phyloP scores from a whole-genome alignment of 352 stramenopile species.

The Pythium aphanidermatum region DNA sequence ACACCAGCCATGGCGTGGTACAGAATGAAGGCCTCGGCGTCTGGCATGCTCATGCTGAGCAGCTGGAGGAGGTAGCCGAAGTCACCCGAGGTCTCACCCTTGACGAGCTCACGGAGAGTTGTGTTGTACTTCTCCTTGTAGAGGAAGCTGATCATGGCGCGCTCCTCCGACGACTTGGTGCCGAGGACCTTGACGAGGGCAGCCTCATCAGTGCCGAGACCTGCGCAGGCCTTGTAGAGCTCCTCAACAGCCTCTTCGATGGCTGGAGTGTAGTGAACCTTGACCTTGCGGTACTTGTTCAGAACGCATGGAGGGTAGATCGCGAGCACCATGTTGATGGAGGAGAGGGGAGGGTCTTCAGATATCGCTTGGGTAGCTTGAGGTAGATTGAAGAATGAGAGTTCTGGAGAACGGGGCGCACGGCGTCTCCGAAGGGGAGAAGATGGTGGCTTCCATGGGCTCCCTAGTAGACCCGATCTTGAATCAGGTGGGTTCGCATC shows the following conservation, averaged over 20 bases:
- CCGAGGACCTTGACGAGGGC: conserved; percentile 48
- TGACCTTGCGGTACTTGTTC: conserved; percentile 63
- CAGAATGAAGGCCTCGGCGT: conserved; percentile 57
- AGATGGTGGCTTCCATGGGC: not conserved
- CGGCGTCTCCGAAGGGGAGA: not conserved
- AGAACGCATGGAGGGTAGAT: conserved; percentile 55
- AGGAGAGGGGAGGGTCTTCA: conserved; percentile 6
- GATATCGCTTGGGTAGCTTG: conserved; percentile 15
- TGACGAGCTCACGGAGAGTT: conserved; percentile 43
- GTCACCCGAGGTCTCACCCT: conserved; percentile 57
- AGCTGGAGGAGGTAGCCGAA: conserved; percentile 58
- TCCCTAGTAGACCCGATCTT: not conserved
- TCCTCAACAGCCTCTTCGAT: conserved; percentile 47
- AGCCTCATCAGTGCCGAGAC: conserved; percentile 63
- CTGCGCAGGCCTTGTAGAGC: conserved; percentile 57
- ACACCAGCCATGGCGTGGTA: conserved; percentile 52
- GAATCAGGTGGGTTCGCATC: too few relatives aligned
- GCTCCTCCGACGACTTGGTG: conserved; percentile 35
- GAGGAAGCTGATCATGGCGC: conserved; percentile 36
- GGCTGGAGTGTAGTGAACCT: conserved; percentile 31
- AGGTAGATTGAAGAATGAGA: conserved; percentile 36
- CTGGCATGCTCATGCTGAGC: conserved; percentile 39
- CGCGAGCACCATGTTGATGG: conserved; percentile 39
- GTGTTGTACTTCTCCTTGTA: conserved; percentile 56
- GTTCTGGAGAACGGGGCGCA: not conserved